Evolutionary conservation across 2,329 filamentous ascomycete genomes (phyloP), one percentile per base, ranked within the genome.

Genomic region (Fusarium hainanense): DNA sequence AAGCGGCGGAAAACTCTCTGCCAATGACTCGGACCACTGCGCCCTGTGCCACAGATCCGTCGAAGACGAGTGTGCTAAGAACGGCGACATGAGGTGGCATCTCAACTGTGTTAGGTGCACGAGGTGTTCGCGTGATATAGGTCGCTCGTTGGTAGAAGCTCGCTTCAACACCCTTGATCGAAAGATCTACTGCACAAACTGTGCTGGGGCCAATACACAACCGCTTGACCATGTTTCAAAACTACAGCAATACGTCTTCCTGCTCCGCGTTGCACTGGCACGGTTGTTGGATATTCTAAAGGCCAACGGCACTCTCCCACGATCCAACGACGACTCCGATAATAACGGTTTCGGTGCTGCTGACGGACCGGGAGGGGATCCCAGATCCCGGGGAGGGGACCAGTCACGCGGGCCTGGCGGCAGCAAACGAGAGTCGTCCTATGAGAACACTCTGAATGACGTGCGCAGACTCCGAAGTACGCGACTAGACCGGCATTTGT

Each of bases 381-480:
- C 91, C 89, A 25, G 87, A 67, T 80, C 85, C 61, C 58, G 58
- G 11, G 55, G 58, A 42, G 55, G 65, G 32, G 65, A 71, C 30
- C 65, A 68, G 50, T 66, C 69, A 55, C 65, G 69, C 13, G 68
- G 64, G 18, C 61, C 56, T 21, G 61, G 64, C 43, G 68, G 69
- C 52, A 79, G 77, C 46, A 79, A 72, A 58, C 87, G 89, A 70
- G 88, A 90, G 74, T 93, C 92, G 54, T 93, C 92, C 28, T 96
- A 98, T 77, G 95, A 98, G 82, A 97, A 94, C 81, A 97, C 95
- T 48, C 90, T 99, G 72, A 97, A 96, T 71, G 96, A 99, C 80
- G 96, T 99, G 77, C 91, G 94, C 75, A 89, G 96, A 67, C 82
- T 99, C 63, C 90, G 95, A 70, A 98, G 96, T 66, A 98, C 95